Percentiles rank a stretch among this genome's conserved stretches.
Evolutionary conservation across 139 green algal species (phyloP).

Genomic region (Chlorella sp.): DNA sequence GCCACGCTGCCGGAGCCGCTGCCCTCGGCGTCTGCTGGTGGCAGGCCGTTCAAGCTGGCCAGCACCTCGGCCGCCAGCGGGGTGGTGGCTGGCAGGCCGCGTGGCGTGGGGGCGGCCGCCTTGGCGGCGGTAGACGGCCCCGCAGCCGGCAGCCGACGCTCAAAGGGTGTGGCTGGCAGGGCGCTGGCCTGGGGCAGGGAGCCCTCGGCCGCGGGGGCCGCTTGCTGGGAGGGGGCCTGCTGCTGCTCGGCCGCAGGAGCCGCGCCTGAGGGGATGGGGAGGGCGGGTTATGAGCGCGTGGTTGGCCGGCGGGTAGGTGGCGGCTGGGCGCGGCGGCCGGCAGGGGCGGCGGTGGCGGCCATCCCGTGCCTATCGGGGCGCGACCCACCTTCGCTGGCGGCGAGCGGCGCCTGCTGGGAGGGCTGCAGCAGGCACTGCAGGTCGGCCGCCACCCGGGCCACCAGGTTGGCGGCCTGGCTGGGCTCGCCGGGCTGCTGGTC

Average conservation of each 20-base stretch:
- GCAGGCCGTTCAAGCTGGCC: constrained; percentile 26
- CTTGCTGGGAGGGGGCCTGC: no score
- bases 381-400: neutral
- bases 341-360: neutral
- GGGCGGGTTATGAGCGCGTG: neutral
- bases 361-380: neutral
- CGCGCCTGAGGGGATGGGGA: neutral
- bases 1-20: neutral
- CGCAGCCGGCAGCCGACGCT: neutral
- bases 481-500: neutral
- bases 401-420: neutral
- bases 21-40: neutral
- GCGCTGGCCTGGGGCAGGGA: neutral
- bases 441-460: neutral
- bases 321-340: neutral
- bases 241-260: no score
- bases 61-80: constrained; percentile 47
- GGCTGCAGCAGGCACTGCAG: constrained; percentile 23
- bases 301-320: neutral
- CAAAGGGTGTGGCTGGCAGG: constrained; percentile 38
- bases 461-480: neutral
- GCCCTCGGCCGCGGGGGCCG: neutral
- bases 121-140: constrained; percentile 10
- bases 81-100: constrained; percentile 35
- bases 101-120: neutral